Base-by-base conservation (phyloP, 2,329 filamentous ascomycete species). In the Tolypocladium amazonense region DNA sequence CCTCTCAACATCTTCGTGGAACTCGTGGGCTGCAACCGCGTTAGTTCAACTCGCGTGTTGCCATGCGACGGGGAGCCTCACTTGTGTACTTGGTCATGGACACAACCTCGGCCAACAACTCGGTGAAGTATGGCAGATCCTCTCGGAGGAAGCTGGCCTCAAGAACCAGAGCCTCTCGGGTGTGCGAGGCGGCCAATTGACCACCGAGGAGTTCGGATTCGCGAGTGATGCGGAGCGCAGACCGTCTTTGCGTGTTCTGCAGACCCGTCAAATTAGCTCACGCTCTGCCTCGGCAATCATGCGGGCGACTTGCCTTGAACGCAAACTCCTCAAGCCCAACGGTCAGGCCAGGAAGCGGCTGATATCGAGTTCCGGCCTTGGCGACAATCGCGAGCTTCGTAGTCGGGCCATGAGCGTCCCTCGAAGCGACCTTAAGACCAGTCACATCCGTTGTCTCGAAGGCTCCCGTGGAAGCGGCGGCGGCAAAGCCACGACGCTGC, bases 71-170 rank as follows among this genome's bases (percentile, higher is more conserved):
- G 35, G 25, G 56, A 52, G 27, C 67, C 85, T 77, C 77, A 89
- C 86, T 81, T 65, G 87, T 86, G 76, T 90, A 99, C 79, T 91
- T 94, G 68, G 93, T 96, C 77, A 90, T 81, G 63, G 88, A 87
- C 70, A 94, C 82, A 69, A 97, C 89, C 81, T 99, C 95, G 71
- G 88, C 91, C 68, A 99, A 84, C 66, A 99, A 83, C 81, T 99
- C 94, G 71, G 92, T 86, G 76, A 96, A 99, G 85, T 97, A 99
- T 67, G 94, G 94, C 67, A 99, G 86, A 75, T 99, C 92, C 74
- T 94, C 87, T 73, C 91, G 87, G 67, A 99, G 86, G 83, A 99
- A 99, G 80, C 89, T 96, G 74, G 94, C 90, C 77, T 93, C 88
- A 71, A 99, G 80, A 62, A 99, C 86, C 64, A 99, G 80, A 73